A percentile compares a stretch with the other conserved stretches of the same genome.
These are phyloP conservation scores for Microascus cirrosus DNA, from an alignment of 2,329 filamentous ascomycete species.

Conservation along the genomic window DNA sequence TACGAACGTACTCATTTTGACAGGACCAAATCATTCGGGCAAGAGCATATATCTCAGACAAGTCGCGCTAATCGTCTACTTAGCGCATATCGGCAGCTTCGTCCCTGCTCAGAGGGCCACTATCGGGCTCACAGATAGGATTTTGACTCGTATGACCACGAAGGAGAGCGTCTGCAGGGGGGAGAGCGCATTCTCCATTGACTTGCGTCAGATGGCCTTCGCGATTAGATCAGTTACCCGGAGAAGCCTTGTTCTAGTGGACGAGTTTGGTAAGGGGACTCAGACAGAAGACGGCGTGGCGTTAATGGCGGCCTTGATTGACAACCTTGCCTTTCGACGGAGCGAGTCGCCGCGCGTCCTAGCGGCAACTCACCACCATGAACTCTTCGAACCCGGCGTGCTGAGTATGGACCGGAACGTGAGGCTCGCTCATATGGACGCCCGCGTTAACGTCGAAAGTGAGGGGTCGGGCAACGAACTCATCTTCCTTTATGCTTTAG, in stretches of 20 bases:
- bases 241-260: slow-evolving; percentile 74
- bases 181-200: slow-evolving; percentile 59
- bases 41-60: slow-evolving; percentile 97
- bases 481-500: slow-evolving; percentile 63
- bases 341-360: slow-evolving; percentile 42
- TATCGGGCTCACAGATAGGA: slow-evolving; percentile 85
- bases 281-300: slow-evolving; percentile 46
- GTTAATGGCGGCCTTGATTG: slow-evolving; percentile 44
- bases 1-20: slow-evolving; percentile 63
- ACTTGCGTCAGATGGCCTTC: slow-evolving; percentile 77
- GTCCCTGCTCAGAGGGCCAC: slow-evolving; percentile 68
- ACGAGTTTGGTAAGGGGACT: slow-evolving; percentile 74
- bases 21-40: slow-evolving; percentile 91
- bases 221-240: slow-evolving; percentile 64
- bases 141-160: slow-evolving; percentile 76
- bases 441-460: slow-evolving; percentile 45
- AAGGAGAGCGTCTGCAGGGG: slow-evolving; percentile 48
- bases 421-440: slow-evolving; percentile 60
- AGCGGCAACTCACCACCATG: slow-evolving; percentile 54
- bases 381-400: slow-evolving; percentile 58
- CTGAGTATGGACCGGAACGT: slow-evolving; percentile 39
- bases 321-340: slow-evolving; percentile 39
- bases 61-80: slow-evolving; percentile 77
- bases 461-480: slow-evolving; percentile 48
- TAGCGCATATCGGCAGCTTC: slow-evolving; percentile 88